These are phyloP conservation scores for Ceratobasidium sp. DNA, from an alignment of 1,284 basidiomycete species.

Conservation along the genomic window DNA sequence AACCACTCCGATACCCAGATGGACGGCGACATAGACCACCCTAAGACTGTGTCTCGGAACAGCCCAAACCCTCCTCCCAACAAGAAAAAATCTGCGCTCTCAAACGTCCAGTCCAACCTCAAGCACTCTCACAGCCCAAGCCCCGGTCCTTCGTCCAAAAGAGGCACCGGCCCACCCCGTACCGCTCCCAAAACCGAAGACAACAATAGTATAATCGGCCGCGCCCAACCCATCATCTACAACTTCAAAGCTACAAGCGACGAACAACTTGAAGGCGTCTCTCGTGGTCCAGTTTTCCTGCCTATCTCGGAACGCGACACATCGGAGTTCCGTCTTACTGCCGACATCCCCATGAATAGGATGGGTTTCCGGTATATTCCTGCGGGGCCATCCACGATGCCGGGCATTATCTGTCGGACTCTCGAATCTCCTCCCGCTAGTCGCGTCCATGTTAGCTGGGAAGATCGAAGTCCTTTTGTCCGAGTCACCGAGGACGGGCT, in stretches of 20 bases:
- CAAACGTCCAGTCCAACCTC: conserved; percentile 36
- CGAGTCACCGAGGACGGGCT: conserved; percentile 85
- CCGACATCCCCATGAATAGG: conserved; percentile 68
- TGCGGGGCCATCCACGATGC: conserved; percentile 69
- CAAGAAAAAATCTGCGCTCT: conserved; percentile 35
- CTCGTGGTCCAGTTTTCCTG: conserved; percentile 33
- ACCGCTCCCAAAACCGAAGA: conserved; percentile 37
- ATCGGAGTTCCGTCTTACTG: conserved; percentile 48
- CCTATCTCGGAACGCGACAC: conserved; percentile 35
- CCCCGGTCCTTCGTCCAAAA: conserved; percentile 31
- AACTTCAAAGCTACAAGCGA: conserved; percentile 36
- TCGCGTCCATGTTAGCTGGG: conserved; percentile 79
- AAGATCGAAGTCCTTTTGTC: conserved; percentile 83
- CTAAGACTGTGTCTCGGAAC: conserved; percentile 1
- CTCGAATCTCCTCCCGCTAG: conserved; percentile 77
- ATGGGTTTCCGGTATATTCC: conserved; percentile 78
- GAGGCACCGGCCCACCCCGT: conserved; percentile 27
- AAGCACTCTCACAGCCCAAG: conserved; percentile 41
- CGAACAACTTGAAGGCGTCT: conserved; percentile 32
- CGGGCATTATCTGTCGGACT: conserved; percentile 70
- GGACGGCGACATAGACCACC: conserved; percentile 16
- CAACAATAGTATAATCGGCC: neutral
- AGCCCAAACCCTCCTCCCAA: conserved; percentile 39
- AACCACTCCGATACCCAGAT: conserved; percentile 14
- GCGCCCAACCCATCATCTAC: conserved; percentile 29